Evolutionary conservation across 768 basidiomycete genomes (phyloP).

Genomic region (Agaricus subrufescens): DNA sequence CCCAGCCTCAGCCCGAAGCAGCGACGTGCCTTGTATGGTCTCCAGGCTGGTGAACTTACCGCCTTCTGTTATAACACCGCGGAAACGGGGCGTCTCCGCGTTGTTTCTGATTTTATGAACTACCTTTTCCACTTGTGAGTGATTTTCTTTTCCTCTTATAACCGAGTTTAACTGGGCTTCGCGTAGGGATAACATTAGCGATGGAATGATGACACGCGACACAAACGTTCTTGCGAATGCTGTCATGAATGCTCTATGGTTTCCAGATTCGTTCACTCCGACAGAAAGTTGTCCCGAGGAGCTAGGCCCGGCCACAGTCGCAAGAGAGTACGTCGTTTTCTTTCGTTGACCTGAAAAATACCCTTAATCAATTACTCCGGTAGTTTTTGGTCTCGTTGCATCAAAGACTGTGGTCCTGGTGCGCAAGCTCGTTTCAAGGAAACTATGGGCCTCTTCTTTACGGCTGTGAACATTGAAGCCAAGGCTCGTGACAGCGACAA

Average conservation of each 20-base stretch:
- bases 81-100: constrained; percentile 52
- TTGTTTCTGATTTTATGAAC: constrained; percentile 67
- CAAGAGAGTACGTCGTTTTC: constrained; percentile 52
- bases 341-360: background rate
- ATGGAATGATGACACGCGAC: constrained; percentile 68
- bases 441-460: constrained; percentile 63
- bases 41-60: constrained; percentile 64
- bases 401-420: constrained; percentile 50
- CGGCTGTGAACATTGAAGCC: constrained; percentile 62
- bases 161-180: constrained; percentile 8
- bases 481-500: constrained; percentile 45
- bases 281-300: constrained; percentile 40
- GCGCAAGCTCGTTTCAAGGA: constrained; percentile 67
- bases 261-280: constrained; percentile 47
- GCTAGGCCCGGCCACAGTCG: constrained; percentile 56
- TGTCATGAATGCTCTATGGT: constrained; percentile 69
- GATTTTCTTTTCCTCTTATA: constrained; percentile 11
- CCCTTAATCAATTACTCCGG: constrained; percentile 7
- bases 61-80: constrained; percentile 59
- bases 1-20: constrained; percentile 40
- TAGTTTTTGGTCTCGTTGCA: constrained; percentile 68
- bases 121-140: constrained; percentile 52
- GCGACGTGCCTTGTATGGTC: constrained; percentile 44
- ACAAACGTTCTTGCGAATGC: constrained; percentile 54
- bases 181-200: constrained; percentile 65